Conservation (phyloP, 148 eudicot species). For the Chenopodium quinoa region DNA sequence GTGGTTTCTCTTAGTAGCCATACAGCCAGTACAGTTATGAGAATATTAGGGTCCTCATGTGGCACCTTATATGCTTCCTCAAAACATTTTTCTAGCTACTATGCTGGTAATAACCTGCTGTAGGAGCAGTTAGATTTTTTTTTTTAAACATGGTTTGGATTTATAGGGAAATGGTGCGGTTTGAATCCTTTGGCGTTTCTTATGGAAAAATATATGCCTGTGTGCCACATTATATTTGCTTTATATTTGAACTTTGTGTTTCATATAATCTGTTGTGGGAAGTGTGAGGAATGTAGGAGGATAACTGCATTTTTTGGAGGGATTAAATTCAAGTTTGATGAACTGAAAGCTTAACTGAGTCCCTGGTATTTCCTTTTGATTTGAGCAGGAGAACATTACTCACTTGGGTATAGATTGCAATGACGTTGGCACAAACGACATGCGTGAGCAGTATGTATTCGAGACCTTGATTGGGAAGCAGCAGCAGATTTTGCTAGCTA, state of each 20-base stretch:
- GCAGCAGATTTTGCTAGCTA: conserved; percentile 86
- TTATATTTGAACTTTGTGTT: not conserved
- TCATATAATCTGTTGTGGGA: not conserved
- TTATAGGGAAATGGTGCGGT: not conserved
- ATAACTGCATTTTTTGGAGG: not conserved
- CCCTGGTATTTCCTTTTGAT: not conserved
- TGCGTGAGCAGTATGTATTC: conserved; percentile 91
- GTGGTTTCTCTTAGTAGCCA: not conserved
- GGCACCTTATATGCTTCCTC: not conserved
- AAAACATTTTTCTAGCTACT: not conserved
- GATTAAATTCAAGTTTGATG: not conserved
- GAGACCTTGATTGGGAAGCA: conserved; percentile 94
- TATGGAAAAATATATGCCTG: not conserved
- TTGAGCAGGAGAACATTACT: conserved; percentile 43
- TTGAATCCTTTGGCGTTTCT: not conserved
- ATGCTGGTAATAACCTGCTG: not conserved
- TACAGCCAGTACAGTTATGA: not conserved
- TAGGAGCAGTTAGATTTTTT: not conserved
- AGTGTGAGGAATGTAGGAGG: not conserved
- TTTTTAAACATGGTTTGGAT: not conserved
- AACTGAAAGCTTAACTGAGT: not conserved
- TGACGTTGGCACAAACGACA: conserved; percentile 81
- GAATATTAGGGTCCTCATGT: not conserved
- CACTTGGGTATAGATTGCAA: conserved; percentile 94
- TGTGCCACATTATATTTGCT: not conserved